Base-by-base conservation (phyloP, 495 filamentous ascomycete species). In the Podospora appendiculata region DNA sequence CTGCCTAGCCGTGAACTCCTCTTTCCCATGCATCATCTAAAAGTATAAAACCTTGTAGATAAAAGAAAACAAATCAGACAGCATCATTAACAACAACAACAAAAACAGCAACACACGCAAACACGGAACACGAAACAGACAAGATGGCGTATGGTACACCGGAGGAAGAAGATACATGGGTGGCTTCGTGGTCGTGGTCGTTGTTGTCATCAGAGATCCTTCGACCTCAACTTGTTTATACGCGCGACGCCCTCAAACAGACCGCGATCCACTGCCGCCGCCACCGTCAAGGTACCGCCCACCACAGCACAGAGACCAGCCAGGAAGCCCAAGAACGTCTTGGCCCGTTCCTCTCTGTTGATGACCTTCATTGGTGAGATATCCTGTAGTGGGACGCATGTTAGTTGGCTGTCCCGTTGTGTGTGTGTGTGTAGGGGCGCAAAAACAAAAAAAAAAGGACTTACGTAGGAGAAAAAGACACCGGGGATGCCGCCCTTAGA, bases 281-380 rank as follows among this genome's bases (percentile, higher is more conserved):
- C 93, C 8, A 99, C 93, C 1, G 93, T 99, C 54, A 99, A 66
- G 0, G 93, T 97, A 57, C 93, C 93, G 52, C 93, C 93, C 41
- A 99, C 85, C 46, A 96, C 85, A 17, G 93, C 91, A 64, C 93
- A 97, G 7, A 97, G 81, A 44, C 94, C 93, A 2, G 92, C 90
- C 41, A 99, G 61, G 74, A 99, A 97, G 6, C 87, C 86, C 1
- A 87, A 80, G 67, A 97, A 92, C 13, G 84, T 82, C 73, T 96
- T 96, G 14, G 82, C 71, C 16, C 89, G 82, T 55, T 86, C 86
- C 74, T 99, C 93, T 40, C 90, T 83, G 75, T 97, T 99, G 73
- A 99, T 87, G 41, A 99, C 94, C 71, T 97, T 99, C 94, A 99
- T 97, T 32, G 93, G 93, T 3, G 93, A 97, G 70, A 99, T 97